Conservation (phyloP, 225 moss, liverwort and hornwort genomes). For the Sphagnum contortum region DNA sequence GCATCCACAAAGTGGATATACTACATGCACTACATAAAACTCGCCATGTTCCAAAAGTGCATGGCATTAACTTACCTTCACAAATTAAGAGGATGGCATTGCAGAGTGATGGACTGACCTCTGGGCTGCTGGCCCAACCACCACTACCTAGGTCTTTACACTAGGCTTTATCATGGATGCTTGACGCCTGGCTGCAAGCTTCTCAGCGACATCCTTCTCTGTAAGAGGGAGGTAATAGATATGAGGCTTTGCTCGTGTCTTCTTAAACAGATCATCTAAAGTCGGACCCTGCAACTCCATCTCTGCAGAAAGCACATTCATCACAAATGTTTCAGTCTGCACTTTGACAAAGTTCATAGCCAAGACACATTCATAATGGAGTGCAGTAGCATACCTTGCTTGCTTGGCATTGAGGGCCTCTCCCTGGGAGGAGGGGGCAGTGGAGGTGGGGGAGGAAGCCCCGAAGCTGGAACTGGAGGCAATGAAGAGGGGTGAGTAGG, state of each 20-base stretch:
- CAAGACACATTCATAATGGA: no score
- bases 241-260: slow-evolving; percentile 88
- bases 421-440: slow-evolving; percentile 65
- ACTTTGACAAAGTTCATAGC: no score
- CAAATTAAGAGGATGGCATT: slow-evolving; percentile 34
- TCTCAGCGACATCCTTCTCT: slow-evolving; percentile 68
- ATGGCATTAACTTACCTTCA: slow-evolving; percentile 4
- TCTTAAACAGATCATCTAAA: slow-evolving; percentile 94
- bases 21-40: no score
- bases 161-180: slow-evolving; percentile 52
- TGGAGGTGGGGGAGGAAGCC: slow-evolving; percentile 61
- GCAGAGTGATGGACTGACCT: slow-evolving; percentile 28
- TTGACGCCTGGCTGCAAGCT: slow-evolving; percentile 29
- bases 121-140: slow-evolving; percentile 15
- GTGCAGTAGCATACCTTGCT: slow-evolving; percentile 54
- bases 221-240: slow-evolving; percentile 92
- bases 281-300: slow-evolving; percentile 76
- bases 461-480: slow-evolving; percentile 24
- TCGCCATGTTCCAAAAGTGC: no score
- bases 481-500: slow-evolving; percentile 35
- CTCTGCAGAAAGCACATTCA: slow-evolving; percentile 32
- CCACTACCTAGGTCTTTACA: slow-evolving; percentile 57
- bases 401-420: slow-evolving; percentile 35
- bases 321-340: no score
- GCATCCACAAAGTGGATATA: no score